Evolutionary conservation across 371 early-diverging fungal species (phyloP), one percentile per base, ranked within the genome.

Genomic region (Lichtheimia ornata): DNA sequence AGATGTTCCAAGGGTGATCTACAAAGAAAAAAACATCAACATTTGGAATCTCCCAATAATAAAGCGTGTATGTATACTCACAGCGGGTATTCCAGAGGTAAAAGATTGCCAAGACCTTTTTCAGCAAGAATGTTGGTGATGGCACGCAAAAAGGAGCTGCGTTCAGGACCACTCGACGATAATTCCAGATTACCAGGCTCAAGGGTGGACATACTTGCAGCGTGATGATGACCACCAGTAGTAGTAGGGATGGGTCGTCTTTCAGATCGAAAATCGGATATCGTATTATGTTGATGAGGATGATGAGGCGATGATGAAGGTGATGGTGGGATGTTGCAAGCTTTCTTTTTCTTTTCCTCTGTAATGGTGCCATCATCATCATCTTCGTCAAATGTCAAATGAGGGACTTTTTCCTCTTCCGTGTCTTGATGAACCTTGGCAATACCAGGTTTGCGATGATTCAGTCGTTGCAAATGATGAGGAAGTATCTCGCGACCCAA

Each of bases 1-100:
- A 97, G 72, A 67, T 97, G 96, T 55, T 95, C 95, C 2, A 90
- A 90, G 4, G 73, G 65, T 84, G 86, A 57, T 64, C 83, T 82
- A 76, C 74, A 62, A 5, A 51, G 35, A 58, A 49, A 55, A 12
- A 25, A 24, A 3, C 5, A 22, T 22, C 18, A n/a, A 2, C 47
- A 18, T 17, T 2, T n/a, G n/a, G 17, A 17, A 14, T 12, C 2
- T 22, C 22, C 35, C 35, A 35, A 9, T 35, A 28, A 28, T 2
- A 35, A 30, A 30, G 30, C 30, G 7, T 1, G 6, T 9, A 35
- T 35, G 11, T 5, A 58, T 17, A 72, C 84, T 74, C 77, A 88
- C 89, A 88, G 66, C n/a, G 94, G 93, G 61, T 87, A 91, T 25
- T 87, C 88, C 43, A 95, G 65, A 2, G 93, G 90, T 0, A 77